Evolutionary conservation across 176 grass and related monocot species (phyloP).

Genomic region (Aegilops speltoides): DNA sequence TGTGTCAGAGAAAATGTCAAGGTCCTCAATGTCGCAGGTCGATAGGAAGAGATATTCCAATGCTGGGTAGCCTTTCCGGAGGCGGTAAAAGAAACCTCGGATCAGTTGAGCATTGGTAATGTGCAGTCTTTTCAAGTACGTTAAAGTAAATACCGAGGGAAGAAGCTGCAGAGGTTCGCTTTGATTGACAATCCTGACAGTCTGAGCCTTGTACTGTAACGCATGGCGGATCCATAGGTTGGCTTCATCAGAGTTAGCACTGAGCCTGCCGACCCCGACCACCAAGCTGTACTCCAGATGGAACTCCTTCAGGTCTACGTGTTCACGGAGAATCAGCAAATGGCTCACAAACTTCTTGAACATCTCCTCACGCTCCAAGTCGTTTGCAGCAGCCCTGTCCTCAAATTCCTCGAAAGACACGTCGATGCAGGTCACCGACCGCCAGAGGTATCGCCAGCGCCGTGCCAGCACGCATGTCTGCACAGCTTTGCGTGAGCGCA

Average conservation of each 20-base stretch:
- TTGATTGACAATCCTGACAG: neutral
- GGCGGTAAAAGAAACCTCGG: neutral
- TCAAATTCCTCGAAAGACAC: neutral
- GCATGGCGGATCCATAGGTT: constrained; percentile 27
- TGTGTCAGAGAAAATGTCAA: neutral
- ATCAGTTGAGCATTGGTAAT: rapidly evolving
- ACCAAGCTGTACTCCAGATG: neutral
- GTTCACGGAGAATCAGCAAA: constrained; percentile 14
- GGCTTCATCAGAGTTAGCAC: neutral
- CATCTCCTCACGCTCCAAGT: neutral
- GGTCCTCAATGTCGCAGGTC: neutral
- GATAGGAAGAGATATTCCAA: neutral
- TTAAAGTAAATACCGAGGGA: neutral
- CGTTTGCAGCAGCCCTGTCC: rapidly evolving
- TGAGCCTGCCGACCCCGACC: neutral
- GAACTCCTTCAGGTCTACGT: neutral
- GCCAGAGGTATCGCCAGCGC: constrained; percentile 33
- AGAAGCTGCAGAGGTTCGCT: rapidly evolving
- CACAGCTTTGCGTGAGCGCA: neutral
- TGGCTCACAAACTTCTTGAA: constrained; percentile 25
- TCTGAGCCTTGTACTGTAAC: neutral
- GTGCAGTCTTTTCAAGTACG: neutral
- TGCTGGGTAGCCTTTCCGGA: neutral
- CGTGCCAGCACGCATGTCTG: neutral
- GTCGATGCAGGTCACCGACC: constrained; percentile 1